A percentile compares a stretch with the other conserved stretches of the same genome.
phyloP scores from a whole-genome alignment of 495 filamentous ascomycete genomes.

The Penicillium antarcticum region DNA sequence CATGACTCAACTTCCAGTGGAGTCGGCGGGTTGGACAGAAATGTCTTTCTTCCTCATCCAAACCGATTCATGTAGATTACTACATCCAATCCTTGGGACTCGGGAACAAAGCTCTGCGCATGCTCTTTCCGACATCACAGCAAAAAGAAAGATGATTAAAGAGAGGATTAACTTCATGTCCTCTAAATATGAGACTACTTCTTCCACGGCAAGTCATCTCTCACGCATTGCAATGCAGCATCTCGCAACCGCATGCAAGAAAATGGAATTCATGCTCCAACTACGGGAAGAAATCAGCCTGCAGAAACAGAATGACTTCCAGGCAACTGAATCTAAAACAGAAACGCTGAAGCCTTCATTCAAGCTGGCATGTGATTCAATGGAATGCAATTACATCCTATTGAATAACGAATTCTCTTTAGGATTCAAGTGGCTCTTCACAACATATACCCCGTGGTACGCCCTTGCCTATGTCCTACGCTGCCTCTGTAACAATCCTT shows the following conservation, averaged over 20 bases:
- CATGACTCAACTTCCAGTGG: constrained; percentile 54
- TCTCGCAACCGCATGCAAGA: constrained; percentile 26
- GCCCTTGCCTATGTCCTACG: constrained; percentile 51
- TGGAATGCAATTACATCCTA: constrained; percentile 43
- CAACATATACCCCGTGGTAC: constrained; percentile 55
- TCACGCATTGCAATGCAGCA: constrained; percentile 48
- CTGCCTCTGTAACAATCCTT: constrained; percentile 39
- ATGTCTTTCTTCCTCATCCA: constrained; percentile 74
- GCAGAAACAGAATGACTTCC: constrained; percentile 10
- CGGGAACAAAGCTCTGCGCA: constrained; percentile 5
- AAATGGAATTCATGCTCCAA: constrained; percentile 26
- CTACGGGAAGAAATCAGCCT: constrained; percentile 21
- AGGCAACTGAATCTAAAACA: constrained; percentile 5
- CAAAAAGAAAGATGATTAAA: constrained; percentile 39
- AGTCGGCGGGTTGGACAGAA: constrained; percentile 62
- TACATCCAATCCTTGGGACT: constrained; percentile 23
- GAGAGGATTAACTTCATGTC: constrained; percentile 36
- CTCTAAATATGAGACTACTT: constrained; percentile 25
- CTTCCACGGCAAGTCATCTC: constrained; percentile 32
- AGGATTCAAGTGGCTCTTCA: constrained; percentile 55
- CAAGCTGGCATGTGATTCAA: constrained; percentile 16
- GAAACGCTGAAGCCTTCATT: constrained; percentile 33
- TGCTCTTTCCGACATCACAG: constrained; percentile 27
- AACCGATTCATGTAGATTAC: constrained; percentile 27
- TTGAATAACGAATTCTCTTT: constrained; percentile 34